Conservation (phyloP, 2,329 filamentous ascomycete genomes). For the Colletotrichum paranaense region DNA sequence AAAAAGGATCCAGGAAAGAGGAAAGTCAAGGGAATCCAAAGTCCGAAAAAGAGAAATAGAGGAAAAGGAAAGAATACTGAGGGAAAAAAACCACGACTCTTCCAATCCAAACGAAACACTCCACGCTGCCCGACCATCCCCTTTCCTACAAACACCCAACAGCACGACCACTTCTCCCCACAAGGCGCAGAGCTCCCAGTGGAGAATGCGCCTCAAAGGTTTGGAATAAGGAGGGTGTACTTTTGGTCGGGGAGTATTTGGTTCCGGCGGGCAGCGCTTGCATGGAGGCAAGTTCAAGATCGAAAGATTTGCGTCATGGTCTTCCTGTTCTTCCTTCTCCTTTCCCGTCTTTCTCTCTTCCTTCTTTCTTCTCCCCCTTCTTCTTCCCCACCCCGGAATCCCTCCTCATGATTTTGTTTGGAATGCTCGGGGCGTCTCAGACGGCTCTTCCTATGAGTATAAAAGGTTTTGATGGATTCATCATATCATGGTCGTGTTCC, state of each 20-base stretch:
- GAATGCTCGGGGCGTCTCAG: slow-evolving; percentile 48
- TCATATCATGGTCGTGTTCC: slow-evolving; percentile 43
- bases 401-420: not conserved
- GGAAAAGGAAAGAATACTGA: not conserved
- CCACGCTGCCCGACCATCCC: not conserved
- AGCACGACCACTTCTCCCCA: not conserved
- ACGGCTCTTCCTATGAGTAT: slow-evolving; percentile 58
- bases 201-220: not conserved
- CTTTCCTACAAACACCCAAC: slow-evolving; percentile 10
- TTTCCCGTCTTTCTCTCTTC: too few species aligned
- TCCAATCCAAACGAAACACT: not conserved
- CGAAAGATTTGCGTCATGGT: not conserved
- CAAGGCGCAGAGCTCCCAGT: slow-evolving; percentile 20
- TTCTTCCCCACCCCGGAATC: not conserved
- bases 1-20: not conserved
- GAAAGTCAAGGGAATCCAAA: not conserved
- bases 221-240: not conserved
- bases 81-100: not conserved
- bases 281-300: slow-evolving; percentile 29
- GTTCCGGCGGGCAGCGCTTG: not conserved
- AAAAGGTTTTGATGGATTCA: slow-evolving; percentile 53
- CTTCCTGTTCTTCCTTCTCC: not conserved
- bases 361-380: not conserved
- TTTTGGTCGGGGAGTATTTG: not conserved
- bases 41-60: too few species aligned